These are phyloP conservation scores for Mortierella sp. DNA, from an alignment of 371 early-diverging fungal species.

Conservation along the genomic window DNA sequence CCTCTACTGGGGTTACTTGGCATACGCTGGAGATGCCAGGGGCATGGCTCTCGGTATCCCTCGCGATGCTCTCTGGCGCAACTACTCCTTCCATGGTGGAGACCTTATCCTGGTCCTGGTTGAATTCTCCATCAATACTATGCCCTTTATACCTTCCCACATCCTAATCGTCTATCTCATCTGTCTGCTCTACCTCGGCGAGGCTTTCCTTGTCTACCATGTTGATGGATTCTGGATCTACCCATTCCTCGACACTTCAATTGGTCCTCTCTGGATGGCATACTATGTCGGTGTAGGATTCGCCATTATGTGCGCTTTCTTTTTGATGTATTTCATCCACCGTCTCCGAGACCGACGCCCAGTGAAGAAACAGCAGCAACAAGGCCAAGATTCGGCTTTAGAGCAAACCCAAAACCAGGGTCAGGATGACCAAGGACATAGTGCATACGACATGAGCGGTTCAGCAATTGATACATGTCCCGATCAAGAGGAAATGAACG, in stretches of 20 bases:
- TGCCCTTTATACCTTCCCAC: slow-evolving; percentile 50
- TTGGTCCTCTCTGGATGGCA: slow-evolving; percentile 32
- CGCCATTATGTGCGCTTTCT: slow-evolving; percentile 35
- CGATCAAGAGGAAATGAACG: not conserved
- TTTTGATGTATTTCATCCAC: slow-evolving; percentile 39
- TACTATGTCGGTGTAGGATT: slow-evolving; percentile 39
- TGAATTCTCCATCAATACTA: slow-evolving; percentile 42
- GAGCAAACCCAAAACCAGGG: not conserved
- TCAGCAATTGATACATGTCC: not conserved
- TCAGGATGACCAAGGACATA: not conserved
- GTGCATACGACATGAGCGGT: not conserved
- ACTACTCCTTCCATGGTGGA: slow-evolving; percentile 52
- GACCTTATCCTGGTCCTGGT: slow-evolving; percentile 41
- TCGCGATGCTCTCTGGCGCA: slow-evolving; percentile 35
- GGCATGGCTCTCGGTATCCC: slow-evolving; percentile 30
- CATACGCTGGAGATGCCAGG: slow-evolving; percentile 21
- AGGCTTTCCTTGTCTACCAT: slow-evolving; percentile 31
- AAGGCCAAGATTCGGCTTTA: not conserved
- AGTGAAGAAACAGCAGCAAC: not conserved
- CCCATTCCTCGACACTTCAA: slow-evolving; percentile 41
- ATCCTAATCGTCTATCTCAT: slow-evolving; percentile 20
- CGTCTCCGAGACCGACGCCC: slow-evolving; percentile 13
- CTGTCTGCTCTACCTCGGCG: slow-evolving; percentile 39
- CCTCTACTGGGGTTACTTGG: slow-evolving; percentile 42
- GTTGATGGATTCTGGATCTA: slow-evolving; percentile 53